These are phyloP conservation scores for Venturia effusa DNA, from an alignment of 2,329 filamentous ascomycete species.

Conservation along the genomic window DNA sequence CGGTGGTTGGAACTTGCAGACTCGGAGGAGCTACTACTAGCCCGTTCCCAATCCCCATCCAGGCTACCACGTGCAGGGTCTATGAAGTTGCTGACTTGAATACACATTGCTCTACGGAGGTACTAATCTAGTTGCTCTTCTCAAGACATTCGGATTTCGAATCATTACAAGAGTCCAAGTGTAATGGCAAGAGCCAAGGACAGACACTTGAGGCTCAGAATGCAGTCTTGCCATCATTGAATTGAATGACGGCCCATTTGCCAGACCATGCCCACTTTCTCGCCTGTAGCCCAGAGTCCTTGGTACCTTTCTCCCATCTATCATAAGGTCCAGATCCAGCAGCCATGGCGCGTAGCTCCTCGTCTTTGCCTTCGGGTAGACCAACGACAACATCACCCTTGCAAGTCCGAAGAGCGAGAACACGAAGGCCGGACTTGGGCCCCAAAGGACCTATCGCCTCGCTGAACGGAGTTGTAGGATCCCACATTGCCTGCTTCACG, in stretches of 20 bases:
- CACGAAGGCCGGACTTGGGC: slow-evolving; percentile 67
- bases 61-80: neutral
- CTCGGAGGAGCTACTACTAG: too few species aligned
- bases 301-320: slow-evolving; percentile 8
- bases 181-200: neutral
- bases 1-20: too few species aligned
- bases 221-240: slow-evolving; percentile 54
- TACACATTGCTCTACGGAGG: neutral
- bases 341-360: slow-evolving; percentile 58
- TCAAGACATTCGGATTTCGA: neutral
- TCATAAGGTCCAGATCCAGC: slow-evolving; percentile 60
- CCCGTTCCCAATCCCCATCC: too few species aligned
- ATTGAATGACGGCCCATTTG: slow-evolving; percentile 92
- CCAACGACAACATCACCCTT: slow-evolving; percentile 95
- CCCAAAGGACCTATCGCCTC: slow-evolving; percentile 81
- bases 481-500: slow-evolving; percentile 56
- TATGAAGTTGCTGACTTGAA: neutral
- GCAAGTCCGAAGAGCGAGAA: slow-evolving; percentile 82
- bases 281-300: slow-evolving; percentile 22
- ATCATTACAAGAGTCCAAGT: neutral
- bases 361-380: slow-evolving; percentile 70
- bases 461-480: slow-evolving; percentile 74
- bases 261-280: slow-evolving; percentile 92
- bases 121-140: neutral
- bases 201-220: neutral